Evolutionary conservation across 1,284 basidiomycete species (phyloP).

Genomic region (Peniophora sp.): DNA sequence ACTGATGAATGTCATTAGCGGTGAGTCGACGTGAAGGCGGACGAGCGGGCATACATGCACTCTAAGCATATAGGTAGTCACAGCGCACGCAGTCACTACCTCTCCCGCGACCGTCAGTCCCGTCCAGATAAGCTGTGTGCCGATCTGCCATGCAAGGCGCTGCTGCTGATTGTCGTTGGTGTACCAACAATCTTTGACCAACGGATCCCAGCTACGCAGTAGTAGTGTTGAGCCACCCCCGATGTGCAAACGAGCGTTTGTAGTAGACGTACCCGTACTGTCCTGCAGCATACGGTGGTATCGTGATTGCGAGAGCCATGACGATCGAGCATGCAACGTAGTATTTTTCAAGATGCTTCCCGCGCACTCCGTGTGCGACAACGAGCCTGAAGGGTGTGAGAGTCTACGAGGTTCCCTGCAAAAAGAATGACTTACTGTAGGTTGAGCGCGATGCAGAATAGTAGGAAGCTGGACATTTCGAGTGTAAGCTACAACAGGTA

Average conservation of each 20-base stretch:
- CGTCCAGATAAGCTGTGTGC: conserved; percentile 2
- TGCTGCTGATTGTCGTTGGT: conserved; percentile 1
- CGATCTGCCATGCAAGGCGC: conserved; percentile 1
- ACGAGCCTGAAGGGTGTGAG: not conserved
- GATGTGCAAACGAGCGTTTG: too few relatives aligned
- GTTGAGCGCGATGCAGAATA: conserved; percentile 4
- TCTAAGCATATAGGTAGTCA: not conserved
- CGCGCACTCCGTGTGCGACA: not conserved
- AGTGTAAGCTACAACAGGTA: not conserved
- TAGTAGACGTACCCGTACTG: conserved; percentile 2
- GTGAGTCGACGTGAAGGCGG: too few relatives aligned
- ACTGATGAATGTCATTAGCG: too few relatives aligned
- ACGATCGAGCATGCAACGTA: not conserved
- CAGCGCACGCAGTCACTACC: not conserved
- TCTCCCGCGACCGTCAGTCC: not conserved
- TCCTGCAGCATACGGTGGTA: conserved; percentile 1
- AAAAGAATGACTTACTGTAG: not conserved
- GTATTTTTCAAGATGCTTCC: not conserved
- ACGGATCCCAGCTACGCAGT: not conserved
- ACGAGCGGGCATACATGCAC: not conserved
- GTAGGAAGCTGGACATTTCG: conserved; percentile 1
- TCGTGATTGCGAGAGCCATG: not conserved
- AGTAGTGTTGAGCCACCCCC: too few relatives aligned
- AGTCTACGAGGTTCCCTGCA: too few relatives aligned
- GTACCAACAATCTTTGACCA: conserved; percentile 2